These are phyloP conservation scores for Cutaneotrichosporon sp. DNA, from an alignment of 1,284 basidiomycete species.

Conservation along the genomic window DNA sequence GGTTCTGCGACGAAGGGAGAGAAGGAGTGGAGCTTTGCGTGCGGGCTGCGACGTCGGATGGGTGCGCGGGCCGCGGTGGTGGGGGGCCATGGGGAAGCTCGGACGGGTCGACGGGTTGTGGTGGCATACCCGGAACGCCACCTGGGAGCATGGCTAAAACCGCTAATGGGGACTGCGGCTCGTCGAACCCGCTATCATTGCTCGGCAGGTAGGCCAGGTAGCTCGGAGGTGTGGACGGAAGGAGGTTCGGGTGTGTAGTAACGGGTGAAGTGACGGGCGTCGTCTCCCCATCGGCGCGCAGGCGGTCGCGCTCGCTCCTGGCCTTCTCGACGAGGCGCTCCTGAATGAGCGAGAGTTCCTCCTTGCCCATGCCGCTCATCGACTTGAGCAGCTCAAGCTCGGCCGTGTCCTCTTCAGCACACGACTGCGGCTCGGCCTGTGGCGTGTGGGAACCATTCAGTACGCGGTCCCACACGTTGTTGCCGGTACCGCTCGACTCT, in stretches of 20 bases:
- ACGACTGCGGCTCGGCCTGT: background rate
- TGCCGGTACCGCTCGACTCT: constrained; percentile 3
- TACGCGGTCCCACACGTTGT: constrained; percentile 19
- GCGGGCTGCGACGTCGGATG: constrained; percentile 1
- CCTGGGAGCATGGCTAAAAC: background rate
- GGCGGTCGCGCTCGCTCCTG: constrained; percentile 36
- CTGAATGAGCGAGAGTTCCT: constrained; percentile 40
- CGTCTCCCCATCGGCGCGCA: constrained; percentile 23
- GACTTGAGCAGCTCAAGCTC: constrained; percentile 31
- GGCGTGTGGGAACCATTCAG: constrained; percentile 9
- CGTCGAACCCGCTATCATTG: background rate
- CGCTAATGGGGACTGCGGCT: background rate
- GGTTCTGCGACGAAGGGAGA: background rate
- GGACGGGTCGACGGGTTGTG: constrained; percentile 9
- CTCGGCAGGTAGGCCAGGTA: constrained; percentile 3
- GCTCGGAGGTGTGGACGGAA: background rate
- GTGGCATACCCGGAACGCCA: constrained; percentile 3
- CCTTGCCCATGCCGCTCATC: constrained; percentile 39
- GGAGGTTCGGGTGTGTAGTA: background rate
- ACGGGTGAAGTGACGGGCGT: constrained; percentile 2
- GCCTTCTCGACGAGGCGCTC: constrained; percentile 42
- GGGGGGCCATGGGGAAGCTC: constrained; percentile 23
- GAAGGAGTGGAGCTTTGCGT: background rate
- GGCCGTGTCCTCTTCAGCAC: constrained; percentile 18
- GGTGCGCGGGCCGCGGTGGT: constrained; percentile 18